Evolutionary conservation across 2,329 filamentous ascomycete species (phyloP).

Genomic region (Septoria linicola): DNA sequence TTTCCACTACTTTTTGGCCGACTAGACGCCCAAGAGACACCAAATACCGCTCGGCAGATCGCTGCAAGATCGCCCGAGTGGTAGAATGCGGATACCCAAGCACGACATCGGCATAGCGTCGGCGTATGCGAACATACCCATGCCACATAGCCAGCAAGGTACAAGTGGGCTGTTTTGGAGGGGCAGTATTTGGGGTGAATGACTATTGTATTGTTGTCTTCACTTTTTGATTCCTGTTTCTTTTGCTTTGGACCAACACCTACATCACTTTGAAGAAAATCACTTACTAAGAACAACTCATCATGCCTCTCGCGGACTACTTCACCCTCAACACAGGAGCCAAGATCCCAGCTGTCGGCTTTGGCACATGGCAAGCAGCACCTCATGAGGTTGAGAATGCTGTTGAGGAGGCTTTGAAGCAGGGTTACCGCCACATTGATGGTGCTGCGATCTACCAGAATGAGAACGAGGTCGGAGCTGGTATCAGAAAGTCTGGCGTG

Average conservation of each 20-base stretch:
- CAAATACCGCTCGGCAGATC: too few species aligned
- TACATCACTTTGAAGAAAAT: background rate
- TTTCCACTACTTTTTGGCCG: too few species aligned
- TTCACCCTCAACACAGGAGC: conserved; percentile 41
- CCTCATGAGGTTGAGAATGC: conserved; percentile 35
- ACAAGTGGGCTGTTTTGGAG: conserved; percentile 4
- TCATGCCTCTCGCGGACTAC: conserved; percentile 29
- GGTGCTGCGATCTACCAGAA: conserved; percentile 40
- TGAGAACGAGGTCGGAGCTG: conserved; percentile 32
- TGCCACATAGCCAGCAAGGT: conserved; percentile 19
- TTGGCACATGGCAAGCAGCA: conserved; percentile 42
- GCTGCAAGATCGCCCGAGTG: too few species aligned
- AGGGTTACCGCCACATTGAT: conserved; percentile 44
- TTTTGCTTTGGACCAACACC: background rate
- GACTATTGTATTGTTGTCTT: background rate
- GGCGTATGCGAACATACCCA: conserved; percentile 2
- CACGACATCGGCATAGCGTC: conserved; percentile 23
- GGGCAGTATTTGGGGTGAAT: conserved; percentile 10
- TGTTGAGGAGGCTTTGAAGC: conserved; percentile 37
- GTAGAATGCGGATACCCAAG: conserved; percentile 1
- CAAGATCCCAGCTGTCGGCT: conserved; percentile 42
- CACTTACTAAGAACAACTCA: background rate
- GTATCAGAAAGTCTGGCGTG: conserved; percentile 31
- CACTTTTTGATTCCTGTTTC: background rate
- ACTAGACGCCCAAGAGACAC: too few species aligned